Percentiles rank a stretch among this genome's conserved stretches.
These are phyloP conservation scores for Phytophthora litchii DNA, from an alignment of 352 stramenopile species.

Conservation along the genomic window DNA sequence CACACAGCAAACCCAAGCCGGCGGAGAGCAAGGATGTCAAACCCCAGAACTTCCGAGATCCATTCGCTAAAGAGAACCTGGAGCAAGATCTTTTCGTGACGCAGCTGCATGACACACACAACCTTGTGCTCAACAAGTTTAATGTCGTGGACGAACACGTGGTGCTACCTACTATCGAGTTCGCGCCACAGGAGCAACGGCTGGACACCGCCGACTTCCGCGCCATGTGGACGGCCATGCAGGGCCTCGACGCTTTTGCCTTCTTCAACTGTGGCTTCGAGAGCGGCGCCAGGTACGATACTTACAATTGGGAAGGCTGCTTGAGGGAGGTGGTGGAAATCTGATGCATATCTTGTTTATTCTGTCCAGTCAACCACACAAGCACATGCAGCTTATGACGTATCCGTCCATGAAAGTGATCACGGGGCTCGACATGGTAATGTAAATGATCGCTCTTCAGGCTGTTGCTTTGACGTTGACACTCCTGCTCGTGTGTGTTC, in stretches of 20 bases:
- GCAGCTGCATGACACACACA: constrained; percentile 71
- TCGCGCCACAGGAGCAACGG: constrained; percentile 65
- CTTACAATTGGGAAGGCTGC: too few relatives aligned
- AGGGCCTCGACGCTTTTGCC: constrained; percentile 68
- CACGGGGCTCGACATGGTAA: constrained; percentile 64
- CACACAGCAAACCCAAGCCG: constrained; percentile 48
- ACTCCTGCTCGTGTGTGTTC: background rate
- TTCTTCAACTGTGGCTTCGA: constrained; percentile 89
- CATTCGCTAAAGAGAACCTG: constrained; percentile 75
- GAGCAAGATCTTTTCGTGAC: constrained; percentile 73
- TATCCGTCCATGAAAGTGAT: constrained; percentile 73
- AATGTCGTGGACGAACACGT: constrained; percentile 81
- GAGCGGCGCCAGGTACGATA: constrained; percentile 67
- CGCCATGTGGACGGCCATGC: constrained; percentile 80
- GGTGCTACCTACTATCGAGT: constrained; percentile 77
- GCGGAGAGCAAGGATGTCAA: constrained; percentile 5
- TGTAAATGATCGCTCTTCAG: background rate
- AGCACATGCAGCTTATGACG: constrained; percentile 89
- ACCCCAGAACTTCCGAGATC: constrained; percentile 56
- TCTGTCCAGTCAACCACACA: constrained; percentile 74
- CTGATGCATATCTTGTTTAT: constrained; percentile 9
- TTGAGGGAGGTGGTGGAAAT: background rate
- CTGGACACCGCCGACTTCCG: constrained; percentile 57
- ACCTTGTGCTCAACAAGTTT: constrained; percentile 88
- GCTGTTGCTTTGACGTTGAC: background rate